Percentiles rank a stretch among this genome's conserved stretches.
Evolutionary conservation across 768 basidiomycete species (phyloP).

Genomic region (Russula lepida): DNA sequence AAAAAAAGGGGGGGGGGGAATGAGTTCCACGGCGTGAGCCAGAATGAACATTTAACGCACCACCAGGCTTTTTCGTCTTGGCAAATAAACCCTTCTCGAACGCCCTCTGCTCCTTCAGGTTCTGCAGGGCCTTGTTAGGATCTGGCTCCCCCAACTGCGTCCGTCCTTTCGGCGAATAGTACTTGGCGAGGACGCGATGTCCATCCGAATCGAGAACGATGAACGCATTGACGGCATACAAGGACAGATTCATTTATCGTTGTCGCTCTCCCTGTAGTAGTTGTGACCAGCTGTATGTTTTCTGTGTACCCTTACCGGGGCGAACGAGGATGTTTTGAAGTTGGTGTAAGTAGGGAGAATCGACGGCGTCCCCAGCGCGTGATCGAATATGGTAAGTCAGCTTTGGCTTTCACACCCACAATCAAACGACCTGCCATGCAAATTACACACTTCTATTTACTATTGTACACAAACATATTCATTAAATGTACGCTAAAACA

Average conservation of each 20-base stretch:
- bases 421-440: not conserved
- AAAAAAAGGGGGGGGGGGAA: not conserved
- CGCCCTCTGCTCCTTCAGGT: constrained; percentile 85
- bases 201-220: constrained; percentile 94
- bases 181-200: constrained; percentile 90
- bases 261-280: not conserved
- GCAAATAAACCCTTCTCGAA: constrained; percentile 95
- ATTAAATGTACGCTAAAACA: not conserved
- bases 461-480: not conserved
- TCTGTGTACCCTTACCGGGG: not conserved
- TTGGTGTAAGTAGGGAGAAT: not conserved
- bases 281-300: not conserved
- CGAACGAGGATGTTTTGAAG: not conserved
- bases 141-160: constrained; percentile 39
- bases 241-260: constrained; percentile 61
- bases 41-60: constrained; percentile 41
- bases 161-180: constrained; percentile 71
- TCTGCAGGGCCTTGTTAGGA: constrained; percentile 47
- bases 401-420: too few relatives aligned
- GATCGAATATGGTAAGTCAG: not conserved
- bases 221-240: constrained; percentile 83
- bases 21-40: not conserved
- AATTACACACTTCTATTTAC: not conserved
- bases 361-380: not conserved
- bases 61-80: constrained; percentile 91